A percentile compares a stretch with the other conserved stretches of the same genome.
Evolutionary conservation across 2,329 filamentous ascomycete genomes (phyloP).

Genomic region (Colletotrichum endophyticum): DNA sequence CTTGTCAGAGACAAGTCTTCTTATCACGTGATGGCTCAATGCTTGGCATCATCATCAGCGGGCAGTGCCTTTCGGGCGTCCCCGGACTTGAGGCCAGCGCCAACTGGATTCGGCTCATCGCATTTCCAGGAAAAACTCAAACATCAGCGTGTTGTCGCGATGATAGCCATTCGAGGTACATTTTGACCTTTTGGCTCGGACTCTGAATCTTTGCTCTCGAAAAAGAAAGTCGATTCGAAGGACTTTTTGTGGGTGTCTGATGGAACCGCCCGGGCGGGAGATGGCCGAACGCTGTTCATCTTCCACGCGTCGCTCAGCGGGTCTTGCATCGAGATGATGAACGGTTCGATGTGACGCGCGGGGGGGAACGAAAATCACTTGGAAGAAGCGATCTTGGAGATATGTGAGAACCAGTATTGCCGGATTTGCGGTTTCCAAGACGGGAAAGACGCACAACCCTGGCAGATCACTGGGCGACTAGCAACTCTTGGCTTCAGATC

Average conservation of each 20-base stretch:
- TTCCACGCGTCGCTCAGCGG: not conserved
- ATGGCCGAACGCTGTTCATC: not conserved
- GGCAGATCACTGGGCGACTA: constrained; percentile 1
- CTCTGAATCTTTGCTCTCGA: not conserved
- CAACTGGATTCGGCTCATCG: not conserved
- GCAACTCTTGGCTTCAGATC: not conserved
- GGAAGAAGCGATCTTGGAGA: not conserved
- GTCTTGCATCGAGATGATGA: not conserved
- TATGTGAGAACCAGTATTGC: not conserved
- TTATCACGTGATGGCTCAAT: not conserved
- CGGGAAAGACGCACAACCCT: not conserved
- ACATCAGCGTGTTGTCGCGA: not conserved
- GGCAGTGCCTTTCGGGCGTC: not conserved
- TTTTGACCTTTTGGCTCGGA: not conserved
- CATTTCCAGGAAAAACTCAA: not conserved
- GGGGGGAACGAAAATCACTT: not conserved
- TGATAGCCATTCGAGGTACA: not conserved
- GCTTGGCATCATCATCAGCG: not conserved
- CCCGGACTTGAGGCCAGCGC: not conserved
- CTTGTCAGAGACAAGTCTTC: not conserved
- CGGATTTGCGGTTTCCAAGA: not conserved
- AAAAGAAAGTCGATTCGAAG: not conserved
- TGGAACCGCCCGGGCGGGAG: not conserved
- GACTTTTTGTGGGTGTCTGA: not conserved
- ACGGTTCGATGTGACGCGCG: not conserved